These are phyloP conservation scores for Phytophthora boehmeriae DNA, from an alignment of 352 stramenopile genomes.

Conservation along the genomic window DNA sequence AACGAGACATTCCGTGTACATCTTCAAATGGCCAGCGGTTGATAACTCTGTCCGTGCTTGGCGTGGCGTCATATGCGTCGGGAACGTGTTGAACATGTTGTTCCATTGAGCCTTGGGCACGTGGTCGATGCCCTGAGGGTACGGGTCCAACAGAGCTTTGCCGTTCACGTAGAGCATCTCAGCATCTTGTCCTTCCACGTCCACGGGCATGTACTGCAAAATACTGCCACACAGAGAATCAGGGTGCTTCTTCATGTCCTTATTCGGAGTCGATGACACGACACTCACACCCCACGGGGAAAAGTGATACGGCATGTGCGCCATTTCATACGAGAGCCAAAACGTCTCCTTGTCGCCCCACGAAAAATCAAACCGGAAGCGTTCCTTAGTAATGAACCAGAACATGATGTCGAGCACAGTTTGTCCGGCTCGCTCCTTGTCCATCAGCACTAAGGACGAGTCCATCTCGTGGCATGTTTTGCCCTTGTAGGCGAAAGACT, in stretches of 20 bases:
- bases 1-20: conserved; percentile 46
- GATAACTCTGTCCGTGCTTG: conserved; percentile 23
- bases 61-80: conserved; percentile 37
- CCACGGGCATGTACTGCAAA: conserved; percentile 22
- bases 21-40: conserved; percentile 18
- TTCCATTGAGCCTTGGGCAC: conserved; percentile 32
- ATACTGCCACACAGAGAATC: conserved; percentile 52
- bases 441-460: conserved; percentile 51
- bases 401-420: conserved; percentile 36
- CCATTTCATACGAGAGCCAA: conserved; percentile 43
- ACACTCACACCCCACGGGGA: conserved; percentile 47
- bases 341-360: conserved; percentile 36
- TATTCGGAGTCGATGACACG: conserved; percentile 38
- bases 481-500: conserved; percentile 48
- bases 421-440: conserved; percentile 33
- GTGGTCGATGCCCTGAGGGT: conserved; percentile 34
- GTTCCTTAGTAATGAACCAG: conserved; percentile 40
- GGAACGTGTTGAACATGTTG: conserved; percentile 50
- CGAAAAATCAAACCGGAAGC: conserved; percentile 34
- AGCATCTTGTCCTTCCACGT: neutral
- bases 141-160: conserved; percentile 28
- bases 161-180: conserved; percentile 37
- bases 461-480: conserved; percentile 66
- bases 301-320: conserved; percentile 42
- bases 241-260: conserved; percentile 41